phyloP scores from a whole-genome alignment of 2,329 filamentous ascomycete genomes.

The Pezicula carpinea region DNA sequence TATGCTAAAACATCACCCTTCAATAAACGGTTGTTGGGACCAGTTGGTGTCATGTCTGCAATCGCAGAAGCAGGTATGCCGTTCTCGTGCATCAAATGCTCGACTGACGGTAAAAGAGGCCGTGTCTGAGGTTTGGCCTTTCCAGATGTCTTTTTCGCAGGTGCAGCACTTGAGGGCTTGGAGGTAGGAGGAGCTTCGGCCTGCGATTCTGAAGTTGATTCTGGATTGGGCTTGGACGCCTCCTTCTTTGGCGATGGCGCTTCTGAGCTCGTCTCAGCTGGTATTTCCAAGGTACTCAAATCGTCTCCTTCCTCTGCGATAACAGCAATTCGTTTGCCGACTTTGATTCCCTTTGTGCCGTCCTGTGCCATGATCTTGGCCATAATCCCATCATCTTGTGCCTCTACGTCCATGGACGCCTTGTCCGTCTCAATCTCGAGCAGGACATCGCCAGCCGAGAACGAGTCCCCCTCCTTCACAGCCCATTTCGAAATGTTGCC shows the following conservation, averaged over 20 bases:
- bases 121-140: constrained; percentile 62
- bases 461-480: constrained; percentile 81
- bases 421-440: constrained; percentile 94
- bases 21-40: constrained; percentile 80
- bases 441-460: constrained; percentile 77
- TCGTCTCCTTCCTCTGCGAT: constrained; percentile 80
- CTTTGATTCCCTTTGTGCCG: constrained; percentile 71
- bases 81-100: constrained; percentile 74
- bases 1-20: constrained; percentile 96
- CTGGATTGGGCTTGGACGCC: constrained; percentile 20
- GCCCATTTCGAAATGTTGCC: constrained; percentile 83
- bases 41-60: constrained; percentile 78
- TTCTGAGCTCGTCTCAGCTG: constrained; percentile 53
- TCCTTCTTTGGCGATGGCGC: constrained; percentile 23
- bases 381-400: constrained; percentile 81
- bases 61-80: constrained; percentile 71
- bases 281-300: constrained; percentile 67
- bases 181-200: constrained; percentile 13
- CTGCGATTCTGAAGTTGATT: constrained; percentile 14
- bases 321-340: constrained; percentile 78
- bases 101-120: constrained; percentile 78
- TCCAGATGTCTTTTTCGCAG: constrained; percentile 34
- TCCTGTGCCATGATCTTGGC: constrained; percentile 75
- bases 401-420: constrained; percentile 91
- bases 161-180: constrained; percentile 11